Base-by-base conservation (phyloP, 2,329 filamentous ascomycete species). In the Clonostachys rhizophaga region DNA sequence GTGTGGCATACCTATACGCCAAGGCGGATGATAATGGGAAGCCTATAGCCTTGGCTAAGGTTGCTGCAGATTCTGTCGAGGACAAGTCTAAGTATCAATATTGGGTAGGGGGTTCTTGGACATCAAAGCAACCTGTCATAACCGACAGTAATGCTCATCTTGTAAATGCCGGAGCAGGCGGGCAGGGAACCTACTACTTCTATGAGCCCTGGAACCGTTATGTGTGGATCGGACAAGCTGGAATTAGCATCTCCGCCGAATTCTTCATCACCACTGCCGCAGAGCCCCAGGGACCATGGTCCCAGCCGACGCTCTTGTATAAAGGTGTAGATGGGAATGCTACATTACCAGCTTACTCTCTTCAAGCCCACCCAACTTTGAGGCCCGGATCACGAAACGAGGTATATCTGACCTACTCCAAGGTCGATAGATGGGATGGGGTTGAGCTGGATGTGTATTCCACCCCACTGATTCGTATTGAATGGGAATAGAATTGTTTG, bases 161-260 rank as follows among this genome's bases (percentile, higher is more conserved):
- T 13, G 45, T 49, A 18, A 52, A 54, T 44, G 52, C 50, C n/a
- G 51, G 54, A 30, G 51, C 50, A n/a, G 50, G 53, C 11, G 54
- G 54, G 3, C 54, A 56, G 42, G 54, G 54, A 17, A 56, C 53
- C 14, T 56, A 51, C 48, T 56, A 54, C 49, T 56, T 50, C 44
- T 54, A 48, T 18, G 43, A 48, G n/a, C 45, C 34, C 20, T 51
- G 49, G 46, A 44, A 50, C 45, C 50, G 47, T n/a, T 56, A 50
- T 30, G 49, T 56, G 39, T 56, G 53, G 54, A 52, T 56, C 36
- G 54, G 54, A n/a, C 54, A 56, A 47, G 47, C 30, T 10, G 45
- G 8, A 24, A n/a, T 50, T 17, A 47, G 47, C 47, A 44, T 55
- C 33, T 48, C 33, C 34, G 53, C 54, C 8, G 54, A 56, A 24